A percentile compares a stretch with the other conserved stretches of the same genome.
phyloP scores from a whole-genome alignment of 352 stramenopile species.

The Pythium vanterpoolii region DNA sequence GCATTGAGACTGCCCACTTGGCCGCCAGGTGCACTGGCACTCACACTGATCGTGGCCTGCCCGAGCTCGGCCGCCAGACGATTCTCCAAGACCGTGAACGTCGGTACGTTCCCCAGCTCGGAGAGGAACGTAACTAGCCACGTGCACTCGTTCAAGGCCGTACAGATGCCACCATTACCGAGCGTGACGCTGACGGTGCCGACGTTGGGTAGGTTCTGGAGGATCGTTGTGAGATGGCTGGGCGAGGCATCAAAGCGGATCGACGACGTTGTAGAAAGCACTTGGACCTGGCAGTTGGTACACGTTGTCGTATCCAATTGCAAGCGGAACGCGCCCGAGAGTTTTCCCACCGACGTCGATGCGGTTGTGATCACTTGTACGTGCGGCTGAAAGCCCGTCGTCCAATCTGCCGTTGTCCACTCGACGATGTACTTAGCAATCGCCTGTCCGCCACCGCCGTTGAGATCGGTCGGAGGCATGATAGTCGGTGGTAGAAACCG shows the following conservation, averaged over 20 bases:
- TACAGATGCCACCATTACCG: slow-evolving; percentile 27
- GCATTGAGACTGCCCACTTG: slow-evolving; percentile 36
- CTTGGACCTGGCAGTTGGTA: slow-evolving; percentile 71
- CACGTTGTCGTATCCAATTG: slow-evolving; percentile 84
- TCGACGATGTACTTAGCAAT: slow-evolving; percentile 93
- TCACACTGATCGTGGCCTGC: slow-evolving; percentile 32
- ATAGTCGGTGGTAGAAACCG: slow-evolving; percentile 70
- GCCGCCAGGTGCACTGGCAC: slow-evolving; percentile 19
- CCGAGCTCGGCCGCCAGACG: slow-evolving; percentile 41
- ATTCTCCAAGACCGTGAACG: slow-evolving; percentile 42
- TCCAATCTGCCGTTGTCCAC: slow-evolving; percentile 86
- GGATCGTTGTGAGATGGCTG: slow-evolving; percentile 60
- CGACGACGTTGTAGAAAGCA: slow-evolving; percentile 49
- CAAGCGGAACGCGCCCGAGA: slow-evolving; percentile 76
- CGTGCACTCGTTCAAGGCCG: slow-evolving; percentile 53
- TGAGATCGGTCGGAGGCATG: slow-evolving; percentile 45
- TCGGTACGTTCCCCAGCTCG: slow-evolving; percentile 50
- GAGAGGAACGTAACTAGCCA: slow-evolving; percentile 82
- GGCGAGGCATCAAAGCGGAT: slow-evolving; percentile 69
- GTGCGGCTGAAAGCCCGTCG: slow-evolving; percentile 40
- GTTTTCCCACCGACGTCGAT: slow-evolving; percentile 27
- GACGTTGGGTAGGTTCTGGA: slow-evolving; percentile 94
- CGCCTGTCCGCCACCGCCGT: slow-evolving; percentile 79
- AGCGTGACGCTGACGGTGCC: slow-evolving; percentile 82
- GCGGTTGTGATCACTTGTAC: slow-evolving; percentile 66